Base-by-base conservation (phyloP, 768 basidiomycete genomes). In the Mycena vulgaris region DNA sequence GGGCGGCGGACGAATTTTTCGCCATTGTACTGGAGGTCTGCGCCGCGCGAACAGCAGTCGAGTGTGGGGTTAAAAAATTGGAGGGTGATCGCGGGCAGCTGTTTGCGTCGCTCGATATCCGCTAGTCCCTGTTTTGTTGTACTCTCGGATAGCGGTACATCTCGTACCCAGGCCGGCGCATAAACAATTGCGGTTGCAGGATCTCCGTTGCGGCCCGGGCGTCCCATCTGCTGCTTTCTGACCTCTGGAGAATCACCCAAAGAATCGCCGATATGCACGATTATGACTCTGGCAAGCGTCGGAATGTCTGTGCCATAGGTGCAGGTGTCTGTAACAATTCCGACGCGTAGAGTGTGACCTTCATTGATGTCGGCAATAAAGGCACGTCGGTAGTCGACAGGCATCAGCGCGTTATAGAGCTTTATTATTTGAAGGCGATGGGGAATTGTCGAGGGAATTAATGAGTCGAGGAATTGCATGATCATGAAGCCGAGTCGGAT, bases 321-420 rank as follows among this genome's bases (percentile, higher is more conserved):
- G 19, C 28, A 31, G 13, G 64, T 66, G 17, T 48, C 64, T 14
- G 62, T 63, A 11, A 64, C 63, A 40, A 19, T 13, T 42, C n/a
- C n/a, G n/a, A n/a, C n/a, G n/a, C n/a, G n/a, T n/a, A n/a, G n/a
- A n/a, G n/a, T n/a, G n/a, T n/a, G n/a, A n/a, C n/a, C n/a, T n/a
- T n/a, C n/a, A n/a, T n/a, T n/a, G n/a, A n/a, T n/a, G n/a, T n/a
- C n/a, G n/a, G n/a, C n/a, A n/a, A n/a, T 48, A 45, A 71, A 55
- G 25, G 66, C 42, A n/a, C 40, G 51, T 11, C 64, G 65, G 37
- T 71, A 71, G 13, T 56, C 40, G 35, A 31, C 19, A 21, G 70
- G 39, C 64, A 71, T 66, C 16, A 62, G 57, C 19, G 37, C 19
- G 51, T 71, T 66, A 23, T 71, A 71, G 13, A 71, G 57, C 28